Evolutionary conservation across 108 stramenopile species (phyloP).

Genomic region (Schizochytrium sp.): DNA sequence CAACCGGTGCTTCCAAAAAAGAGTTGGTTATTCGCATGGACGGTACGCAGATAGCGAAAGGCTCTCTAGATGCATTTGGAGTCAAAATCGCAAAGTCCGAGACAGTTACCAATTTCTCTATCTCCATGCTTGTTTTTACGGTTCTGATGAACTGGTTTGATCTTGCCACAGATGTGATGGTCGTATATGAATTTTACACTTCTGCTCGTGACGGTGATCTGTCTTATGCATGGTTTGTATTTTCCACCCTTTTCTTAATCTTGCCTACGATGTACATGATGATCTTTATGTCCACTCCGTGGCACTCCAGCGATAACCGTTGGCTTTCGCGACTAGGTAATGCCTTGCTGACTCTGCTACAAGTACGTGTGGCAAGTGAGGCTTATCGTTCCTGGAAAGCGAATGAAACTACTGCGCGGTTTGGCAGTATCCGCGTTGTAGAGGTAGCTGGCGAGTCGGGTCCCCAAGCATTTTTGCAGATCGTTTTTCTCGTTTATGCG

Average conservation of each 20-base stretch:
- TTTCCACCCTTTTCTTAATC: not conserved
- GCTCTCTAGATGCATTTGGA: not conserved
- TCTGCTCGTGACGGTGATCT: not conserved
- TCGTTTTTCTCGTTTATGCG: constrained; percentile 12
- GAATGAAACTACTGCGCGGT: constrained; percentile 1
- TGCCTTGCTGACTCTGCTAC: not conserved
- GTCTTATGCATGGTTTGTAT: not conserved
- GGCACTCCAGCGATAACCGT: not conserved
- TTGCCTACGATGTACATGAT: constrained; percentile 39
- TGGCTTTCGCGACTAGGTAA: not conserved
- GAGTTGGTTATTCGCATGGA: not conserved
- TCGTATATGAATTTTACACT: not conserved
- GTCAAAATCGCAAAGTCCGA: constrained; percentile 24
- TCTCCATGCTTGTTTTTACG: constrained; percentile 16
- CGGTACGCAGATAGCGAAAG: constrained; percentile 27
- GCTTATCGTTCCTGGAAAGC: not conserved
- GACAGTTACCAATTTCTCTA: not conserved
- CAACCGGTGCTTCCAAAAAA: not conserved
- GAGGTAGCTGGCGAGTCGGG: constrained; percentile 37
- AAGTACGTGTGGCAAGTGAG: not conserved
- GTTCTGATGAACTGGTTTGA: constrained; percentile 30
- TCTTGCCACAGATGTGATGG: not conserved
- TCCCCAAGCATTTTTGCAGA: constrained; percentile 14
- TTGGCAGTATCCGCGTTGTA: constrained; percentile 14
- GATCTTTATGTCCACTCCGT: constrained; percentile 3